Evolutionary conservation across 2,329 filamentous ascomycete genomes (phyloP).

Genomic region (Emergomyces orientalis): DNA sequence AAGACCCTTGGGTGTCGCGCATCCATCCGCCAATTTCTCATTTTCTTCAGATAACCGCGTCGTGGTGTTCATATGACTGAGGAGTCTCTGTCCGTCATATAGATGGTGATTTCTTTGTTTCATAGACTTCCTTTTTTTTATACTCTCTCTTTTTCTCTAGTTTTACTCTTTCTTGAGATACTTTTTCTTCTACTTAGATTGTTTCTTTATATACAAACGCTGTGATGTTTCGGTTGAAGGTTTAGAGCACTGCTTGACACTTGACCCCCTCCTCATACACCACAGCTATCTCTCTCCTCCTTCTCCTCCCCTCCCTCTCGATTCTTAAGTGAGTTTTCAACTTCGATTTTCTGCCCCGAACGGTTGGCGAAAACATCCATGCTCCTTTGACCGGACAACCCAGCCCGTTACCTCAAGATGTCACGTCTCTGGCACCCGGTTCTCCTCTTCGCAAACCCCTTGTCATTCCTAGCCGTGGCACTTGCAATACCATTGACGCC

Average conservation of each 20-base stretch:
- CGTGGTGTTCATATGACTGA: neutral
- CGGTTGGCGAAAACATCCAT: neutral
- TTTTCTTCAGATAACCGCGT: conserved; percentile 2
- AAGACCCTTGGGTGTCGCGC: neutral
- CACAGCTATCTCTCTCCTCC: neutral
- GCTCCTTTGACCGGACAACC: neutral
- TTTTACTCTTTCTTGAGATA: neutral
- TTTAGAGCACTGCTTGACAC: neutral
- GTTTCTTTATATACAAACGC: neutral
- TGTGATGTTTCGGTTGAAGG: conserved; percentile 2
- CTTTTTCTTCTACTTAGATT: neutral
- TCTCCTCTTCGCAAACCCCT: neutral
- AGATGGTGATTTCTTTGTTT: neutral
- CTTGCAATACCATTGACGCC: conserved; percentile 18
- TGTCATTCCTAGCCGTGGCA: neutral
- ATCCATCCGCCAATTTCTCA: neutral
- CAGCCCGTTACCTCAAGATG: neutral
- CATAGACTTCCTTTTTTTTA: neutral
- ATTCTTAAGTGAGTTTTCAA: neutral
- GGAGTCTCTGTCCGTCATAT: neutral
- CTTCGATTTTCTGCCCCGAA: neutral
- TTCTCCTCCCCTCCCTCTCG: neutral
- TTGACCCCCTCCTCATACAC: neutral
- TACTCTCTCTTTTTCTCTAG: neutral
- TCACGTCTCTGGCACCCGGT: neutral